Evolutionary conservation across 1,284 basidiomycete genomes (phyloP), one percentile per base, ranked within the genome.

Genomic region (Ustilago lituana): DNA sequence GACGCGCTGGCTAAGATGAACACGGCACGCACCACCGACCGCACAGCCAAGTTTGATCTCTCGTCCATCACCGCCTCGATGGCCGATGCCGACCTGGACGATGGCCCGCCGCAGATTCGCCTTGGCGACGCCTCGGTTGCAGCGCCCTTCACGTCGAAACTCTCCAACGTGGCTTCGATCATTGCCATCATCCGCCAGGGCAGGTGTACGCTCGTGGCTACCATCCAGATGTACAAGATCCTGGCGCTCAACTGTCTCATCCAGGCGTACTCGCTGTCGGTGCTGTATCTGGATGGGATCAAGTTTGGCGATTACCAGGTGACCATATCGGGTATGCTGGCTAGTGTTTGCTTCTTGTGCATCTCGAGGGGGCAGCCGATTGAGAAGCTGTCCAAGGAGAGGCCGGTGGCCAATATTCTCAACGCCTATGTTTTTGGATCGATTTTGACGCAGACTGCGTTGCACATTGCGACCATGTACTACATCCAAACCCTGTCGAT

Each of bases 141-240:
- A 8, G 80, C 80, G 17, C 80, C 80, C 17, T 82, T 82, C 27
- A 82, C 80, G 15, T 74, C 70, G 36, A 82, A 82, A 51, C 50
- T 82, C 17, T 58, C 66, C 32, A 73, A 77, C 33, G 78, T 82
- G 14, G 56, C 54, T 23, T 52, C 73, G 45, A 62, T 80, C 24
- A 53, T 71, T 15, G 63, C 77, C 26, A 80, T 82, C 43, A 77
- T 82, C 45, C 68, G 79, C 10, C 80, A 82, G 46, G 80, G 80
- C n/a, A 48, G 80, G 11, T 80, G 74, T 35, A 80, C 79, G 44
- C 61, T 82, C 24, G 80, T 82, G 8, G 76, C 80, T 6, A 79
- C 77, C 36, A 77, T 79, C 38, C 80, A 82, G 64, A 80, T 79
- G 80, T 79, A 82, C 73, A 82, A 82, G 72, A 82, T 81, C 36